Conservation (phyloP, 345 rosid genomes). For the Crucihimalaya himalaica region DNA sequence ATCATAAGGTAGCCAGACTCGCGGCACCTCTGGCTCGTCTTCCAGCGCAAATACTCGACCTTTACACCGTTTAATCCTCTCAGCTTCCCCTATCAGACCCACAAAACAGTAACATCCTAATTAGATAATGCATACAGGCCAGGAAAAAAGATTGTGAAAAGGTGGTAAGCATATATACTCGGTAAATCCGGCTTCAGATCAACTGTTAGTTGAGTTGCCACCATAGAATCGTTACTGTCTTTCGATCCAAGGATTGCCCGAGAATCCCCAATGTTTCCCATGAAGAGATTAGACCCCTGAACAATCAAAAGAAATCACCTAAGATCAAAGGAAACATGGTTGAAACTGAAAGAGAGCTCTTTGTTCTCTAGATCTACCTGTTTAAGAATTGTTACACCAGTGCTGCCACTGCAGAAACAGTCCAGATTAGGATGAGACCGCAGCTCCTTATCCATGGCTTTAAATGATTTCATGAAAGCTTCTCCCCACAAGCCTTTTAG, state of each 20-base stretch:
- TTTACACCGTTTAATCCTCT: conserved; percentile 91
- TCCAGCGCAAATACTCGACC: conserved; percentile 97
- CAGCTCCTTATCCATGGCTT: conserved; percentile 96
- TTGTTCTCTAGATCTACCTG: conserved; percentile 55
- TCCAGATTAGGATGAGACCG: conserved; percentile 87
- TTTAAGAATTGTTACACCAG: conserved; percentile 88
- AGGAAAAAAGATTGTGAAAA: not conserved
- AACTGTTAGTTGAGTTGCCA: conserved; percentile 87
- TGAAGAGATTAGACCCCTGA: conserved; percentile 91
- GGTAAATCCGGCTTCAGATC: conserved; percentile 98
- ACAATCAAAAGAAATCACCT: not conserved
- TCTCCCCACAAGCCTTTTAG: conserved; percentile 75
- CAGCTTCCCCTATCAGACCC: conserved; percentile 78
- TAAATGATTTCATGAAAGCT: conserved; percentile 83
- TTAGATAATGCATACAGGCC: not conserved
- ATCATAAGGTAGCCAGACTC: conserved; percentile 99
- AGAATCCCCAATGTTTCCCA: conserved; percentile 97
- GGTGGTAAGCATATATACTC: conserved; percentile 55
- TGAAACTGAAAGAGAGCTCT: not conserved
- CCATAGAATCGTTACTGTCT: conserved; percentile 72
- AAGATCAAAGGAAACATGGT: conserved; percentile 6
- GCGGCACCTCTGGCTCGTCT: conserved; percentile 97
- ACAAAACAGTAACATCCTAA: not conserved
- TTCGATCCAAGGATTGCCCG: conserved; percentile 97
- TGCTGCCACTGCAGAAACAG: conserved; percentile 99